Evolutionary conservation across 352 stramenopile species (phyloP).

Genomic region (Saprolegnia parasitica): DNA sequence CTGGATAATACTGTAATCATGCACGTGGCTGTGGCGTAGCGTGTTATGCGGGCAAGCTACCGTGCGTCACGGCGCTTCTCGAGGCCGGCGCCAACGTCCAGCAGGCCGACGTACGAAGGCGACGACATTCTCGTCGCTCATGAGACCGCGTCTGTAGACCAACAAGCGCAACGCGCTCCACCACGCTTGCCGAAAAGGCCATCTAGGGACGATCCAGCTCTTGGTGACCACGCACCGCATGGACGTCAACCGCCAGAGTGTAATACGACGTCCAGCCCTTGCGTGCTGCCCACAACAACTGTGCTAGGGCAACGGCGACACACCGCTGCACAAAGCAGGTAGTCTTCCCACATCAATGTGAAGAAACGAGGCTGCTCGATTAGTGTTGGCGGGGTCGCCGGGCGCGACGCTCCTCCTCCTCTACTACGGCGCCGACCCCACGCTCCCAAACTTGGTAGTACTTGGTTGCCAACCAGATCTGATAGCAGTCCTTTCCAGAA

Average conservation of each 20-base stretch:
- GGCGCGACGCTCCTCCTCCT: conserved; percentile 37
- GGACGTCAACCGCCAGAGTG: conserved; percentile 52
- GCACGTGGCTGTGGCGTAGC: background rate
- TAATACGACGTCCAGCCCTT: no score
- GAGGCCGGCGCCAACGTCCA: background rate
- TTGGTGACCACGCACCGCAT: conserved; percentile 45
- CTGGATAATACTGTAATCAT: no score
- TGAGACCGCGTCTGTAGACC: conserved; percentile 2
- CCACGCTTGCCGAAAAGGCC: conserved; percentile 70
- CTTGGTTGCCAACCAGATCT: background rate
- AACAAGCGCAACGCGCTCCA: conserved; percentile 70
- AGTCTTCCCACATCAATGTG: background rate
- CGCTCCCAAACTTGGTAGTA: conserved; percentile 52
- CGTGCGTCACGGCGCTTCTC: background rate
- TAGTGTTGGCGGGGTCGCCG: background rate
- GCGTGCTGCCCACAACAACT: no score
- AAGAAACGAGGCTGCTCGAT: background rate
- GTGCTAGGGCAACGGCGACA: conserved; percentile 44
- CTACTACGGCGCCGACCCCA: conserved; percentile 52
- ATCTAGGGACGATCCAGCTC: conserved; percentile 55
- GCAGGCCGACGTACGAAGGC: background rate
- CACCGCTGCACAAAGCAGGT: conserved; percentile 77
- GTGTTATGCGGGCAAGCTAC: background rate
- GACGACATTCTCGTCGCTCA: background rate
- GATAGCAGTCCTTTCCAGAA: background rate